These are phyloP conservation scores for Theileria parva DNA, from an alignment of 169 alveolate genomes.

Conservation along the genomic window DNA sequence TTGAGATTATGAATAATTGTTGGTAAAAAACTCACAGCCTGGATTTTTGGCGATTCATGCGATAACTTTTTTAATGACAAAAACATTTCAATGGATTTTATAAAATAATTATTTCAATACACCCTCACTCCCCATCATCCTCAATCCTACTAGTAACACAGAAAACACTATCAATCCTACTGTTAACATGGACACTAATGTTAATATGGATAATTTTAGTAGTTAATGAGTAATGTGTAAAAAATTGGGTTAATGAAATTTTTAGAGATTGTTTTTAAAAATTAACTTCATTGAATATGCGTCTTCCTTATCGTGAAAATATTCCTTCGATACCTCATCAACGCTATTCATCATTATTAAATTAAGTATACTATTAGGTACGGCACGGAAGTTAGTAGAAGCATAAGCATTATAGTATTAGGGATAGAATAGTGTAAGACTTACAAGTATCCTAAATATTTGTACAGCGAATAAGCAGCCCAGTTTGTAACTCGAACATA, in stretches of 20 bases:
- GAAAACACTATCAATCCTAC: too few relatives aligned
- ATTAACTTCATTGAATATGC: constrained; percentile 70
- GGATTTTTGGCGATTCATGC: constrained; percentile 24
- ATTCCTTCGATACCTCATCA: constrained; percentile 66
- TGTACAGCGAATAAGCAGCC: constrained; percentile 72
- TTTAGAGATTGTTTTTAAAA: constrained; percentile 15
- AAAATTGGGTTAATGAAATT: too few relatives aligned
- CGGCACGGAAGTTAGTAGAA: background rate
- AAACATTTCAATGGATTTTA: background rate
- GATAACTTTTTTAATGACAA: constrained; percentile 4
- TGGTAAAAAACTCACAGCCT: constrained; percentile 7
- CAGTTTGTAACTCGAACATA: constrained; percentile 73
- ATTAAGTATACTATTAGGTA: background rate
- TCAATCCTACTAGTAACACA: too few relatives aligned
- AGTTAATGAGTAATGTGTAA: too few relatives aligned
- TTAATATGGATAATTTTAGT: too few relatives aligned
- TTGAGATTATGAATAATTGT: background rate
- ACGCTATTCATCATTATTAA: constrained; percentile 23
- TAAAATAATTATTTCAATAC: background rate
- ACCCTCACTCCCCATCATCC: too few relatives aligned
- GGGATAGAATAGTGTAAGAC: background rate
- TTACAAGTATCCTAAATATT: constrained; percentile 67
- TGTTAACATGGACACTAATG: too few relatives aligned
- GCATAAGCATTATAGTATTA: background rate
- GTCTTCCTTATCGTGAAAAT: constrained; percentile 76